Conservation (phyloP, 1,284 basidiomycete species). For the Porodaedalea pini region DNA sequence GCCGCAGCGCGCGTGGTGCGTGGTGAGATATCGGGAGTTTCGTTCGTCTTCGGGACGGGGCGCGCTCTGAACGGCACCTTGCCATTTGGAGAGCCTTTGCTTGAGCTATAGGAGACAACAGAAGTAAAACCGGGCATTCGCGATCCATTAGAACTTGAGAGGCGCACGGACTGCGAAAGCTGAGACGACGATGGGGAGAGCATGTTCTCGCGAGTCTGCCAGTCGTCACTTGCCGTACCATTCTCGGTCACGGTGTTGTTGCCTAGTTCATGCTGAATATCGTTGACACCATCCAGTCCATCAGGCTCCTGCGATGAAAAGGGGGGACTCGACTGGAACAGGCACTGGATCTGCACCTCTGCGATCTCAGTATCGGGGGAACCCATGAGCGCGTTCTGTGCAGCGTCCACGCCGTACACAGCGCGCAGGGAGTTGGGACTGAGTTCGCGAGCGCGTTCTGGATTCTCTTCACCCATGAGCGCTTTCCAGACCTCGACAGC, state of each 20-base stretch:
- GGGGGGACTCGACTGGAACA: constrained; percentile 75
- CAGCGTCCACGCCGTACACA: constrained; percentile 50
- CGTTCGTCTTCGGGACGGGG: constrained; percentile 58
- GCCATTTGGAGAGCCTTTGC: constrained; percentile 35
- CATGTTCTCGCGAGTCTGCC: constrained; percentile 20
- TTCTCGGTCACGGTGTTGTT: constrained; percentile 21
- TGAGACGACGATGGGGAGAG: constrained; percentile 17
- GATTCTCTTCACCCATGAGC: constrained; percentile 66
- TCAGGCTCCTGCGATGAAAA: constrained; percentile 52
- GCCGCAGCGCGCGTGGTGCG: constrained; percentile 76
- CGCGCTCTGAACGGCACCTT: constrained; percentile 67
- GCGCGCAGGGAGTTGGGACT: constrained; percentile 65
- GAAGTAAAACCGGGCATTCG: neutral
- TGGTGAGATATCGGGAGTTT: constrained; percentile 66
- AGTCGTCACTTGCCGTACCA: constrained; percentile 15
- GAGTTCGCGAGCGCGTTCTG: constrained; percentile 48
- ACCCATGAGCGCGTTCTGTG: constrained; percentile 68
- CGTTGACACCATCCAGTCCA: constrained; percentile 22
- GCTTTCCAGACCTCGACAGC: constrained; percentile 74
- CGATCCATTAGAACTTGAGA: neutral
- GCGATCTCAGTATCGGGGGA: constrained; percentile 59
- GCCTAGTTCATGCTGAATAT: constrained; percentile 30
- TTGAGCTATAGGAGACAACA: constrained; percentile 22
- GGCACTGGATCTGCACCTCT: constrained; percentile 68
- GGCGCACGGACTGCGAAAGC: constrained; percentile 13